Percentiles rank a stretch among this genome's conserved stretches.
Conservation (phyloP, 2,329 filamentous ascomycete species). For the Aquanectria penicillioides region DNA sequence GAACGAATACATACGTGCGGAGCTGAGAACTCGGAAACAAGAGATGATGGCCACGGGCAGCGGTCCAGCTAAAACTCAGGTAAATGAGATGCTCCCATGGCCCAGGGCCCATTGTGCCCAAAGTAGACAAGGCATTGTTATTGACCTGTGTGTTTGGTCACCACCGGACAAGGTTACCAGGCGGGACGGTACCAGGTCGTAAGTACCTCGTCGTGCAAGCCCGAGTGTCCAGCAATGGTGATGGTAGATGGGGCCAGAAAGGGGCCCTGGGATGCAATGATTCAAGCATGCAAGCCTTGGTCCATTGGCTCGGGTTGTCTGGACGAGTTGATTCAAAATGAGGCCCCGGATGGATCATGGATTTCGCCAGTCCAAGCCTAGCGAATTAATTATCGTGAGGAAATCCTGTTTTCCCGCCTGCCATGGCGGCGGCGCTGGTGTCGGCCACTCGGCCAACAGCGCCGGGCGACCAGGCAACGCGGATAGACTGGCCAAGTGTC, state of each 20-base stretch:
- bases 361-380: slow-evolving; percentile 39
- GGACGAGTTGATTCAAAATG: slow-evolving; percentile 38
- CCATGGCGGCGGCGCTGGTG: not conserved
- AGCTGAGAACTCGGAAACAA: too few species aligned
- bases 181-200: not conserved
- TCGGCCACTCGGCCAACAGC: slow-evolving; percentile 8
- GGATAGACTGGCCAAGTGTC: not conserved
- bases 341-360: slow-evolving; percentile 36
- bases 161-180: slow-evolving; percentile 3
- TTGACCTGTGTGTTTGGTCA: slow-evolving; percentile 8
- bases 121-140: slow-evolving; percentile 19
- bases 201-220: slow-evolving; percentile 1
- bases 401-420: not conserved
- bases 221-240: not conserved
- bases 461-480: slow-evolving; percentile 11
- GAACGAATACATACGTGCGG: too few species aligned
- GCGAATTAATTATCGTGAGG: slow-evolving; percentile 18
- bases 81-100: slow-evolving; percentile 23
- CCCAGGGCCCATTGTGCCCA: slow-evolving; percentile 13
- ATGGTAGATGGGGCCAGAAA: slow-evolving; percentile 6
- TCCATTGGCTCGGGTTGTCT: slow-evolving; percentile 13
- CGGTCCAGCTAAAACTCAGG: slow-evolving; percentile 2
- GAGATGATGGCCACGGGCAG: too few species aligned
- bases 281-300: slow-evolving; percentile 10
- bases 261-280: slow-evolving; percentile 1